Base-by-base conservation (phyloP, 768 basidiomycete species). In the Boletus patriciae region DNA sequence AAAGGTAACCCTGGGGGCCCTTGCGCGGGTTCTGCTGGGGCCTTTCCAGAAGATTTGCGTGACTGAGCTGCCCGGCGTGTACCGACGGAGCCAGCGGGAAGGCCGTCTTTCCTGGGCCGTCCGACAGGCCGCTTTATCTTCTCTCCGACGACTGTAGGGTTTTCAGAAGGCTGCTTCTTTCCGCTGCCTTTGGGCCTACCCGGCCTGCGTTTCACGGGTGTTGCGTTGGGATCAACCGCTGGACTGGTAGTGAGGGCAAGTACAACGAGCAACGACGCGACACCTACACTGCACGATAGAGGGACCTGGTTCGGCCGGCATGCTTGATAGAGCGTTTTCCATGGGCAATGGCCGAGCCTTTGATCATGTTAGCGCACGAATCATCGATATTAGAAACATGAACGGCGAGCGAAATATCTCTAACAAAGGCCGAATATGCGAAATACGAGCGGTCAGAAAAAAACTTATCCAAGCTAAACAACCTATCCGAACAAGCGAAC, bases 111-210 rank as follows among this genome's bases (percentile, higher is more conserved):
- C 62, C 90, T 74, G 3, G 90, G 90, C 15, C 90, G 78, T 1
- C 90, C 90, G 2, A 92, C 90, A 16, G 90, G 90, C 44, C 90
- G 77, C 70, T 90, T 91, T 51, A 83, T 72, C 71, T 87, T 88
- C 27, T 81, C 77, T 3, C 79, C 75, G 0, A 74, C 59, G 12
- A 71, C 64, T 34, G 72, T 64, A 29, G 76, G 71, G 36, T 74
- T 70, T 46, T 73, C 77, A 3, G 76, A 64, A 2, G 77, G 59
- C 23, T 76, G 75, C 67, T 91, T 92, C 75, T 88, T 89, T 13
- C 86, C 87, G 65, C 87, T 90, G 36, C 89, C 90, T 67, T 89
- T 90, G 6, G 90, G 90, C 33, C 90, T 77, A 3, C 89, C 90
- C 12, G 88, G 87, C 18, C 82, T 81, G 42, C 90, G 85, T 69